Base-by-base conservation (phyloP, 257 asterid species). In the Lantana camara region DNA sequence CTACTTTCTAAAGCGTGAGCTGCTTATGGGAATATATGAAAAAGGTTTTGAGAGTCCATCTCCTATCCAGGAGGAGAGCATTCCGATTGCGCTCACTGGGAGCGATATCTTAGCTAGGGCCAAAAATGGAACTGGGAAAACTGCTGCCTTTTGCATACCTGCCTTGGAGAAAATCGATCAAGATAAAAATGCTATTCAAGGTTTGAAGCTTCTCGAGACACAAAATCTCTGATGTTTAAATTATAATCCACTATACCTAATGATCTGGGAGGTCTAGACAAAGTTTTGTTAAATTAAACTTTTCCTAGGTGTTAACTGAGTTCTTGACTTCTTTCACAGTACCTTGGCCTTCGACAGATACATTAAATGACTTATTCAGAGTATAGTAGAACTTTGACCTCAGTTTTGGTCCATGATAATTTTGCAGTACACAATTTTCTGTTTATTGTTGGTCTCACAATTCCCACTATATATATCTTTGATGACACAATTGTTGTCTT, bases 11-110 rank as follows among this genome's bases (percentile, higher is more conserved):
- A 88, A 91, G 76, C 91, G 91, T 0, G 96, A 88, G 81, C 83
- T 90, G 72, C 93, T 90, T 41, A 87, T 90, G 97, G 97, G 97
- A 45, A 90, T 90, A 80, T 90, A 90, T 73, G 97, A 90, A 77
- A 90, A 90, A 82, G 97, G 97, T 34, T 90, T 90, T 79, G 97
- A 90, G 78, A 79, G 88, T 54, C 97, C 97, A 65, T 90, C 97
- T 34, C 97, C 97, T 0, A 85, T 88, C 67, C 97, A 90, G 79
- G 97, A 90, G 82, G 97, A 90, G 81, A 90, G 97, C 67, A 90
- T 90, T 56, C 97, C 97, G 21, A 90, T 90, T 74, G 96, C 91
- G 60, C 85, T 90, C 50, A 90, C 96, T 60, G 97, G 97, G 58
- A 90, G 95, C 40, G 89, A 90, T 76, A 90, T 90, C 46, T 74